Conservation (phyloP, 441 rosid species). For the Kokia cookei region DNA sequence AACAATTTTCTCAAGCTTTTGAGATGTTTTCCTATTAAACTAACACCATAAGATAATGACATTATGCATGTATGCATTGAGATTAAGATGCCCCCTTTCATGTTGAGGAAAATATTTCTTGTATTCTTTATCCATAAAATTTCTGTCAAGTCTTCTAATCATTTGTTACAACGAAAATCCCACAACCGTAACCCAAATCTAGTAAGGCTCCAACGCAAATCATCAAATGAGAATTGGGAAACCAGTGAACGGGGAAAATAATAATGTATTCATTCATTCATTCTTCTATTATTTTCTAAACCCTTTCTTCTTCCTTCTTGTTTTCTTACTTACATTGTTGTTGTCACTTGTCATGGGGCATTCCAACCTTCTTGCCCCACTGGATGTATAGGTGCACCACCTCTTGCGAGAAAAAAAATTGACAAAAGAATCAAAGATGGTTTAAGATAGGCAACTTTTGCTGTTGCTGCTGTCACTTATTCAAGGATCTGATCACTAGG, state of each 20-base stretch:
- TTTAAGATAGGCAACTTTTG: background rate
- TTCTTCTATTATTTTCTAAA: slow-evolving; percentile 8
- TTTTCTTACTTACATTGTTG: slow-evolving; percentile 20
- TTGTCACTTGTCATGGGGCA: slow-evolving; percentile 18
- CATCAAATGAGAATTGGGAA: background rate
- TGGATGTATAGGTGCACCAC: background rate
- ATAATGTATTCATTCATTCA: background rate
- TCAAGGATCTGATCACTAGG: slow-evolving; percentile 34
- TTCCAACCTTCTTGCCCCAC: background rate
- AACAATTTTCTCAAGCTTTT: no score
- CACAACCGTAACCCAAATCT: background rate
- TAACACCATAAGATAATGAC: no score
- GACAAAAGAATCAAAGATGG: slow-evolving; percentile 16
- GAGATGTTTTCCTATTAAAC: no score
- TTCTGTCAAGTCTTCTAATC: no score
- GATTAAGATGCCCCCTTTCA: background rate
- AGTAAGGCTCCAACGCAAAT: background rate
- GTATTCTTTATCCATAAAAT: background rate
- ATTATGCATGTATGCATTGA: no score
- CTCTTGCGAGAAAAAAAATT: slow-evolving; percentile 14
- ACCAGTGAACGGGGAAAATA: background rate
- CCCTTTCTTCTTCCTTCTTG: background rate
- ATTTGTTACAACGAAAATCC: background rate
- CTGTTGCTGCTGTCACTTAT: background rate
- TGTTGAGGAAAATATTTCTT: background rate